Percentiles rank a stretch among this genome's conserved stretches.
Conservation (phyloP, 176 grass and related monocot genomes). For the Juncus effusus region DNA sequence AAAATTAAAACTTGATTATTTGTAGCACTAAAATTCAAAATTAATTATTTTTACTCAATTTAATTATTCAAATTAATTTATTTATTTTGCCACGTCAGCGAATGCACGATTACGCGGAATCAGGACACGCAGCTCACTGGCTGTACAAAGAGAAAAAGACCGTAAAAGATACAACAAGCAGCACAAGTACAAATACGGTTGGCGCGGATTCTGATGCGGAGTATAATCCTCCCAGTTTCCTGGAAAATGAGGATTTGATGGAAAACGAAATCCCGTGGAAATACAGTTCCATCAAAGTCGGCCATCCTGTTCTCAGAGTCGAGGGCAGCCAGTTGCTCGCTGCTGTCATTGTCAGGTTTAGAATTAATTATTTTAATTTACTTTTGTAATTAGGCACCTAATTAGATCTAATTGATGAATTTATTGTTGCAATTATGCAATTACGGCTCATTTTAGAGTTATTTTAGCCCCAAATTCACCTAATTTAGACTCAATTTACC, state of each 20-base stretch:
- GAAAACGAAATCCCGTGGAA: slow-evolving; percentile 55
- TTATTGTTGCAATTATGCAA: too few relatives aligned
- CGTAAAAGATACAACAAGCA: slow-evolving; percentile 36
- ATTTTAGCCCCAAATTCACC: too few relatives aligned
- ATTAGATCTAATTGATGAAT: too few relatives aligned
- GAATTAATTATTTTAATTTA: not conserved
- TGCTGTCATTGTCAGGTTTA: slow-evolving; percentile 83
- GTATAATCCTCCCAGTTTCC: slow-evolving; percentile 51
- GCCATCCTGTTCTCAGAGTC: slow-evolving; percentile 81
- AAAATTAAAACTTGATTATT: slow-evolving; percentile 4
- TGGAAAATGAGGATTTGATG: slow-evolving; percentile 55
- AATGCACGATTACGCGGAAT: slow-evolving; percentile 95
- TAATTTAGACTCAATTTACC: too few relatives aligned
- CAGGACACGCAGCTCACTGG: slow-evolving; percentile 94
- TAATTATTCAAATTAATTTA: slow-evolving; percentile 8
- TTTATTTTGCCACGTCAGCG: slow-evolving; percentile 41
- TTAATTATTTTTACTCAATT: too few relatives aligned
- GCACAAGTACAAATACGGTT: slow-evolving; percentile 23
- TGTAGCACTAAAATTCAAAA: too few relatives aligned
- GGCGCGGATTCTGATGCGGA: slow-evolving; percentile 13
- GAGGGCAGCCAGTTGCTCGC: slow-evolving; percentile 86
- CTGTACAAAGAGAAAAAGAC: slow-evolving; percentile 89
- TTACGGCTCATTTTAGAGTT: too few relatives aligned
- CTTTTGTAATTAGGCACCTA: too few relatives aligned
- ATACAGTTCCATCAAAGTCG: slow-evolving; percentile 81